These are phyloP conservation scores for Leccinum disarticulatum DNA, from an alignment of 768 basidiomycete genomes.

Conservation along the genomic window DNA sequence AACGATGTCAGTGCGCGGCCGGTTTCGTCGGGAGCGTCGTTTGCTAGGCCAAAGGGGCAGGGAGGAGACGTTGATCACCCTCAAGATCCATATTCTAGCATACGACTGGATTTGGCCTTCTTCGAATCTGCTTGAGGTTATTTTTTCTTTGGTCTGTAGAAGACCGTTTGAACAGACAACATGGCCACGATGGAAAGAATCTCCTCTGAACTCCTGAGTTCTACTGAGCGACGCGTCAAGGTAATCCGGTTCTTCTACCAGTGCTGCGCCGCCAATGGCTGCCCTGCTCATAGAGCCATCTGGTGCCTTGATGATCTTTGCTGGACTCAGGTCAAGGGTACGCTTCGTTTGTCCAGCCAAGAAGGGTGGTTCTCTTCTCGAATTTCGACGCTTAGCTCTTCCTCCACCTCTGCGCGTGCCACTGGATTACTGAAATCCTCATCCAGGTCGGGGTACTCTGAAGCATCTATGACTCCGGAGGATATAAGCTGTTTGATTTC, in stretches of 20 bases:
- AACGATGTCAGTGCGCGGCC: constrained; percentile 11
- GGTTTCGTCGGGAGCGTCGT: constrained; percentile 41
- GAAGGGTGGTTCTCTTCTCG: constrained; percentile 95
- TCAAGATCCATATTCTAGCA: too few relatives aligned
- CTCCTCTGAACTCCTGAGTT: constrained; percentile 96
- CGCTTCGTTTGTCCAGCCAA: constrained; percentile 94
- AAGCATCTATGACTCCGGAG: constrained; percentile 86
- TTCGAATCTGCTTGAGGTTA: constrained; percentile 99
- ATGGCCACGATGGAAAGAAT: constrained; percentile 97
- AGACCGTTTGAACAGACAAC: constrained; percentile 94
- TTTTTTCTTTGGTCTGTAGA: constrained; percentile 99
- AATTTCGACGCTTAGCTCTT: constrained; percentile 96
- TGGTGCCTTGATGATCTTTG: constrained; percentile 98
- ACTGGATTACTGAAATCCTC: constrained; percentile 79
- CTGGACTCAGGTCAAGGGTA: constrained; percentile 92
- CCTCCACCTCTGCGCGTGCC: constrained; percentile 85
- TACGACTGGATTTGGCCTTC: constrained; percentile 77
- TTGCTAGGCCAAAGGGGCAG: constrained; percentile 70
- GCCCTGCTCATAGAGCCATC: constrained; percentile 97
- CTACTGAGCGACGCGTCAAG: constrained; percentile 86
- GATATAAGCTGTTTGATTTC: constrained; percentile 99
- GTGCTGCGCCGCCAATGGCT: constrained; percentile 87
- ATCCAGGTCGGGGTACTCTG: constrained; percentile 92
- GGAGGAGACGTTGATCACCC: constrained; percentile 44
- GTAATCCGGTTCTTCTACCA: constrained; percentile 74